Evolutionary conservation across 2,329 filamentous ascomycete species (phyloP), one percentile per base, ranked within the genome.

Genomic region (Hypocreales sp.): DNA sequence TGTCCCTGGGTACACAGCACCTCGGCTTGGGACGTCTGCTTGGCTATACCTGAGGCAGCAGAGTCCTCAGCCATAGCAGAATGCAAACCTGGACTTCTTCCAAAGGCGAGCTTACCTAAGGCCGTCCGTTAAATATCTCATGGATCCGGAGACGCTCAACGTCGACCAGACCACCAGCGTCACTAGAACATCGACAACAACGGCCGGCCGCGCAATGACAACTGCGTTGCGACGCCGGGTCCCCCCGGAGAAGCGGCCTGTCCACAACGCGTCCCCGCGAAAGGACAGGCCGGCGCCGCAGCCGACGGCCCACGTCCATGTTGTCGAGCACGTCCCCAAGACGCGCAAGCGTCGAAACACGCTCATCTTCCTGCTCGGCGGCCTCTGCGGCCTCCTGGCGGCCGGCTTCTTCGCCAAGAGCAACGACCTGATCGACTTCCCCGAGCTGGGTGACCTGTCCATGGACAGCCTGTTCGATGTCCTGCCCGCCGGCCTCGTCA

Each of bases 341-440:
- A 61, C 57, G 27, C 68, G 69, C 36, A 92, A 87, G 55, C 71
- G 81, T 40, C 72, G 76, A 35, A 80, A 72, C 51, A 75, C 76
- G 3, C 72, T 92, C 44, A 79, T 94, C 16, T 95, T 98, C 52
- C 58, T 77, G 8, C 62, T 98, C 13, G 90, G 90, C 18, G 82
- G 84, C 22, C 45, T 98, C n/a, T 87, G 90, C 41, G 90, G 90
- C 9, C 67, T 98, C 30, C 58, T 92, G n/a, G 65, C 77, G 3
- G 90, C 90, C 2, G 77, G 84, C 17, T 84, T 93, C 52, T 90
- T 98, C 41, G 87, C 86, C 17, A 78, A 79, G 38, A 80, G 68
- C 49, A 90, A 86, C 53, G 84, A 94, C 45, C 66, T 95, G 35
- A 86, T 94, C 36, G 83, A 83, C 35, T 63, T 94, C 36, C 70